Conservation (phyloP, 495 filamentous ascomycete species). For the Xylaria intraflava region DNA sequence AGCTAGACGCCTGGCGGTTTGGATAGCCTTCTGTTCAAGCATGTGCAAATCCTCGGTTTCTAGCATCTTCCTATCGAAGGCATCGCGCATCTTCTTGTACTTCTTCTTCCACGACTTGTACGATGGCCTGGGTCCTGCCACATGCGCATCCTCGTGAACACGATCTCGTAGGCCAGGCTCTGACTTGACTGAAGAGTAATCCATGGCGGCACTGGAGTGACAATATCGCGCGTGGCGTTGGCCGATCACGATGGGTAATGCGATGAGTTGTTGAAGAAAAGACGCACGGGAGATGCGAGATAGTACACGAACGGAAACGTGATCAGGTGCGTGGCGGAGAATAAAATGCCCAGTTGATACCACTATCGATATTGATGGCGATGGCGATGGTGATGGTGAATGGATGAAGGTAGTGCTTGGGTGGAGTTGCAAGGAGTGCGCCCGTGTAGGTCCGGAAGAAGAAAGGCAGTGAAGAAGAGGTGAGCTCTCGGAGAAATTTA, state of each 20-base stretch:
- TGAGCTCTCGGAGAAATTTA: too few relatives aligned
- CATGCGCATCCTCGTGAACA: conserved; percentile 26
- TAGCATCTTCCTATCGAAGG: conserved; percentile 76
- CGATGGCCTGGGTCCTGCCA: conserved; percentile 32
- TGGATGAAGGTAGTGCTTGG: too few relatives aligned
- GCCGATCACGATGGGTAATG: not conserved
- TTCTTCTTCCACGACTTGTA: conserved; percentile 69
- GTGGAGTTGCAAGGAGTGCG: too few relatives aligned
- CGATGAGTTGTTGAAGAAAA: not conserved
- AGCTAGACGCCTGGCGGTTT: conserved; percentile 68
- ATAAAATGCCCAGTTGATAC: too few relatives aligned
- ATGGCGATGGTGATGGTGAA: too few relatives aligned
- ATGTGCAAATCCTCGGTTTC: conserved; percentile 70
- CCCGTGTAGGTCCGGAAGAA: not conserved
- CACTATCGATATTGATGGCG: too few relatives aligned
- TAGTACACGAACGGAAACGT: not conserved
- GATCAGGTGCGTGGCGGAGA: too few relatives aligned
- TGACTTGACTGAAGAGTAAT: conserved; percentile 15
- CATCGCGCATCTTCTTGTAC: conserved; percentile 83
- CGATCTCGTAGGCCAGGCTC: conserved; percentile 20
- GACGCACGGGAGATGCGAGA: not conserved
- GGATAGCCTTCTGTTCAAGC: conserved; percentile 69
- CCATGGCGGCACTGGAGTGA: conserved; percentile 10
- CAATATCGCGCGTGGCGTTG: not conserved
- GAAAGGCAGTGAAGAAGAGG: not conserved